Evolutionary conservation across 441 rosid species (phyloP), one percentile per base, ranked within the genome.

Genomic region (Corymbia calophylla): DNA sequence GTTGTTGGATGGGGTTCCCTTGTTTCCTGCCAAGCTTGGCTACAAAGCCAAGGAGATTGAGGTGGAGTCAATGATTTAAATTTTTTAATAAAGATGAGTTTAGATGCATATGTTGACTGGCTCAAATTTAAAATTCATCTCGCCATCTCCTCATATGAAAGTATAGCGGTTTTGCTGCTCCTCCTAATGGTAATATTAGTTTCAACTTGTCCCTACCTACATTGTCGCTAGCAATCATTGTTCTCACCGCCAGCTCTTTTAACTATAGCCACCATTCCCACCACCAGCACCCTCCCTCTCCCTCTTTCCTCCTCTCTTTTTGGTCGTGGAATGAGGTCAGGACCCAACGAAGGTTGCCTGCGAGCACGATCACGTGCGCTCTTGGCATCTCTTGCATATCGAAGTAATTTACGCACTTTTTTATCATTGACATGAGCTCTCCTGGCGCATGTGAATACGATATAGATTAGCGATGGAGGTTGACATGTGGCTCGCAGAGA

Each of bases 61-160:
- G 47, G 48, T 73, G 82, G 49, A 73, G 49, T 11, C 16, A 0
- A 19, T 10, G 8, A 73, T 39, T 73, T 39, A 10, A 32, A 3
- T 19, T 32, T 31, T 17, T 31, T 4, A 70, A 77, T 77, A 6
- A 12, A 77, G 14, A 47, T 44, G 51, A 9, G 27, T 23, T 44
- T 1, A 4, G 3, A 23, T 6, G 5, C 1, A 44, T 23, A 25
- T 14, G 16, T 23, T 44, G 51, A 44, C 1, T 7, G 27, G 29
- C 9, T 39, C 82, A 73, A 35, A 6, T 10, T 73, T 35, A 10
- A 19, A 19, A 15, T 19, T 5, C 5, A 1, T 19, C 3, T 70
- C 32, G 27, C 1, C 7, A 39, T 39, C 51, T 19, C 51, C n/a
- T 5, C 3, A 23, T 11, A 77, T 39, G 25, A 23, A 39, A 15